These are phyloP conservation scores for Tylopilus balloui DNA, from an alignment of 768 basidiomycete species.

Conservation along the genomic window DNA sequence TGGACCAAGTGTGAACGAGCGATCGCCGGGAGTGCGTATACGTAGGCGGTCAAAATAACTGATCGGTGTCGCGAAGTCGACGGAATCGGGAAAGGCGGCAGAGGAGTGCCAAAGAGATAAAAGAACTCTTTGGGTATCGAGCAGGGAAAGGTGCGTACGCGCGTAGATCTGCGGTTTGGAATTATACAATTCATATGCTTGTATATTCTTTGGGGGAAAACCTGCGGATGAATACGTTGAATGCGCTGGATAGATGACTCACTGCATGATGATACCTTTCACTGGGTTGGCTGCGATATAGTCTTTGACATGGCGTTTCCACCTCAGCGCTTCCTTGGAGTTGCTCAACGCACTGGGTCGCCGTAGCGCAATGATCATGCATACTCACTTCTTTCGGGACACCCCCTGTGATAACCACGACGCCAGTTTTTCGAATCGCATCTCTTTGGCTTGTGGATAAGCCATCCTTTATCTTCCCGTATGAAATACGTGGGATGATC, in stretches of 20 bases:
- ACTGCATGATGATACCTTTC: slow-evolving; percentile 38
- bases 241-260: background rate
- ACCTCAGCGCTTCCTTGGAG: slow-evolving; percentile 50
- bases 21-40: slow-evolving; percentile 68
- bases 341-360: background rate
- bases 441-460: slow-evolving; percentile 42
- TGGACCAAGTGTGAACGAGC: slow-evolving; percentile 61
- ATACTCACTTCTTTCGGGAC: slow-evolving; percentile 47
- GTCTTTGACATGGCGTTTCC: slow-evolving; percentile 52
- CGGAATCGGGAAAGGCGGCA: slow-evolving; percentile 35
- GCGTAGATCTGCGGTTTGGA: slow-evolving; percentile 58
- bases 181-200: slow-evolving; percentile 75
- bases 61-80: slow-evolving; percentile 55
- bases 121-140: slow-evolving; percentile 54
- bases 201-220: slow-evolving; percentile 61
- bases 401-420: slow-evolving; percentile 53
- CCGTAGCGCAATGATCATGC: slow-evolving; percentile 1
- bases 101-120: slow-evolving; percentile 53
- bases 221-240: slow-evolving; percentile 35
- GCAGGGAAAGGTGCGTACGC: slow-evolving; percentile 57
- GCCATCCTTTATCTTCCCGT: slow-evolving; percentile 42
- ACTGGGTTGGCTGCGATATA: slow-evolving; percentile 54
- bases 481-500: slow-evolving; percentile 51
- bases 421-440: slow-evolving; percentile 48
- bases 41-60: slow-evolving; percentile 75